These are phyloP conservation scores for Leptographium flavum DNA, from an alignment of 2,329 filamentous ascomycete genomes.

Conservation along the genomic window DNA sequence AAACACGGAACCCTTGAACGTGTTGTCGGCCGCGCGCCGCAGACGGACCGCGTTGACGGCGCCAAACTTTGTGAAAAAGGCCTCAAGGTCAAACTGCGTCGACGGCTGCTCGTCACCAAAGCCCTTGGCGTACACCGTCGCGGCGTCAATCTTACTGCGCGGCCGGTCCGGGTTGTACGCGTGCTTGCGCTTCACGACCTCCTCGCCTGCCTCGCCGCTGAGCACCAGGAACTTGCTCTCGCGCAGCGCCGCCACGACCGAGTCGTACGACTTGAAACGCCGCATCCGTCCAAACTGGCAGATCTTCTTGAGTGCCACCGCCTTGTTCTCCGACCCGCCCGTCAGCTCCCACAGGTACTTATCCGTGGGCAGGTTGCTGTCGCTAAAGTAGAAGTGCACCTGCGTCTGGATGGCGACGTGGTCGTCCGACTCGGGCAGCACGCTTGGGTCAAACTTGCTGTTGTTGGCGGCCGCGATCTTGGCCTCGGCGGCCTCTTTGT, in stretches of 20 bases:
- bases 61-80: conserved; percentile 74
- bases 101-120: conserved; percentile 74
- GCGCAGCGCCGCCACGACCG: conserved; percentile 70
- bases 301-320: conserved; percentile 64
- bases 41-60: conserved; percentile 67
- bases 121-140: conserved; percentile 84
- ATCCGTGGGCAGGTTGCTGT: conserved; percentile 79
- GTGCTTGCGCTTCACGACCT: conserved; percentile 64
- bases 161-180: conserved; percentile 47
- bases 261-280: conserved; percentile 76
- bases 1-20: conserved; percentile 94
- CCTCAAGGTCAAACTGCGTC: conserved; percentile 88
- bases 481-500: conserved; percentile 15
- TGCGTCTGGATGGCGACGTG: conserved; percentile 71
- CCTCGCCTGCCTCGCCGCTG: conserved; percentile 55
- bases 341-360: conserved; percentile 72
- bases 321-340: conserved; percentile 65
- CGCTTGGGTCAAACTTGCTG: conserved; percentile 56
- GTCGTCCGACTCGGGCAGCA: conserved; percentile 58
- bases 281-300: conserved; percentile 92
- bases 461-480: conserved; percentile 28
- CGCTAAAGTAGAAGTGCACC: conserved; percentile 94
- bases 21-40: conserved; percentile 55
- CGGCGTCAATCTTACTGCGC: conserved; percentile 50
- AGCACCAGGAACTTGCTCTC: conserved; percentile 61